Base-by-base conservation (phyloP, 768 basidiomycete genomes). In the Leccinum imitatum region DNA sequence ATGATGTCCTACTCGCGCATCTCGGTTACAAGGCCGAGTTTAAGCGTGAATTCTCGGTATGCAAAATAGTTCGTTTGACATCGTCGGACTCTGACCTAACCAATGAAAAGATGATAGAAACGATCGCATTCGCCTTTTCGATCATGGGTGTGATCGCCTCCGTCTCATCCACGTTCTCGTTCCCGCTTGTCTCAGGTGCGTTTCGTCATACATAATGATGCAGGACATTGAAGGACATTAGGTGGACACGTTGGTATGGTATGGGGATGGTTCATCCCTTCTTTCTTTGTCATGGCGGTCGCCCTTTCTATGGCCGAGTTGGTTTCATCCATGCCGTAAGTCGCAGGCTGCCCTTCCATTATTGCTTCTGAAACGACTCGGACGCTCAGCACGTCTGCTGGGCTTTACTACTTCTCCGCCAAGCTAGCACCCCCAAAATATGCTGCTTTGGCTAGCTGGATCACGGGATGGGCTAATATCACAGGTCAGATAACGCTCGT, bases 211-310 rank as follows among this genome's bases (percentile, higher is more conserved):
- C 25, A 27, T 27, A 39, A 19, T 35, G 21, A n/a, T 48, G 11
- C 17, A 3, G 51, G 35, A 55, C 56, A 44, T 19, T 33, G 54
- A 56, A 27, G 50, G 31, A 1, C 7, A 11, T 1, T 54, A 85
- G 89, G 89, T 56, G 89, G 89, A 3, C 88, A 90, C 72, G 87
- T 88, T 23, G 89, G 89, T 15, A 84, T 90, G 80, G 82, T 89
- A 19, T 90, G 85, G 76, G 89, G 88, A 39, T 90, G 88, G 89
- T 73, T 89, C 27, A 87, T 89, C 63, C 89, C 88, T 6, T 80
- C 79, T 63, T 73, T 85, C 50, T 90, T 90, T 61, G 89, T 90
- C 27, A 78, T 85, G 75, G 78, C 80, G 6, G 79, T 90, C 15
- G 87, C 89, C 4, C 78, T 85, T 15, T 87, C 83, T n/a, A 84